Evolutionary conservation across 129 eudicot species (phyloP).

Genomic region (Artemisia annua): DNA sequence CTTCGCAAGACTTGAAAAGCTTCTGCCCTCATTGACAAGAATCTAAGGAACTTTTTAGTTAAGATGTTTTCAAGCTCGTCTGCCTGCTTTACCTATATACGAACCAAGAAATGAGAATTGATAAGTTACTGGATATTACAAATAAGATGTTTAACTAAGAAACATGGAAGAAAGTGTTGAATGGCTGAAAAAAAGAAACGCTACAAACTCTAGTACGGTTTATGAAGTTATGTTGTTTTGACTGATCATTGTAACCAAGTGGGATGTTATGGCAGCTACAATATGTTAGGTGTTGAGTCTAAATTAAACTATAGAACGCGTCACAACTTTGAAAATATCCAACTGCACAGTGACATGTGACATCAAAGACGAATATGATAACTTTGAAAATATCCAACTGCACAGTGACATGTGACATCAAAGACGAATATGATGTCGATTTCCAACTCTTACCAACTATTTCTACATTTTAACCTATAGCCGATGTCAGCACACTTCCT

Average conservation of each 20-base stretch:
- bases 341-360: background rate
- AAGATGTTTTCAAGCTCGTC: slow-evolving; percentile 97
- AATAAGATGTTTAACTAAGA: background rate
- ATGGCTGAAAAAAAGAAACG: background rate
- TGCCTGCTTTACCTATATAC: slow-evolving; percentile 81
- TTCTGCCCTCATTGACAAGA: slow-evolving; percentile 98
- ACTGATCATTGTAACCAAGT: background rate
- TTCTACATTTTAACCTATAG: background rate
- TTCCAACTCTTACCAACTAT: background rate
- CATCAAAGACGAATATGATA: too few species aligned
- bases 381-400: too few species aligned
- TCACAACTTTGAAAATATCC: background rate
- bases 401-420: too few species aligned
- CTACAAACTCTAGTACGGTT: background rate
- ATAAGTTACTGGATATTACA: background rate
- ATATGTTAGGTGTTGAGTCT: slow-evolving; percentile 4
- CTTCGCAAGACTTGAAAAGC: slow-evolving; percentile 94
- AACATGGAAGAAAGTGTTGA: slow-evolving; percentile 2
- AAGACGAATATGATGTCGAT: too few species aligned
- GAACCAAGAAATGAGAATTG: background rate
- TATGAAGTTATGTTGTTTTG: background rate
- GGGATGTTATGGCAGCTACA: background rate
- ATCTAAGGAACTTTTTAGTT: slow-evolving; percentile 88
- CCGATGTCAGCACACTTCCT: slow-evolving; percentile 7
- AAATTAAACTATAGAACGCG: background rate